A percentile compares a stretch with the other conserved stretches of the same genome.
Evolutionary conservation across 805 yeast genomes (phyloP).

Genomic region (Sugiyamaella lignohabitans): DNA sequence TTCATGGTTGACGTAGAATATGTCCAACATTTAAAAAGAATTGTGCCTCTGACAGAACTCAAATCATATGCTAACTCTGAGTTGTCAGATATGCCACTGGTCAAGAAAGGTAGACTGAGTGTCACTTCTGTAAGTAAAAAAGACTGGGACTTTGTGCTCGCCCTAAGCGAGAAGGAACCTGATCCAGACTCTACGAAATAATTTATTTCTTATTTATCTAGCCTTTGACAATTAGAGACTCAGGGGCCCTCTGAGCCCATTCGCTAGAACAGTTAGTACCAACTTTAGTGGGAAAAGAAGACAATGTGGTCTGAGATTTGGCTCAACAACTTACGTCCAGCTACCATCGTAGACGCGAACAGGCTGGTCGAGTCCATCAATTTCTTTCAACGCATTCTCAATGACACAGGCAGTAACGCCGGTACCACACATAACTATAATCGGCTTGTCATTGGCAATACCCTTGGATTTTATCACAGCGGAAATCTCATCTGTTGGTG

Average conservation of each 20-base stretch:
- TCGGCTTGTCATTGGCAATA: constrained; percentile 44
- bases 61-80: constrained; percentile 26
- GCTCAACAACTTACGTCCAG: constrained; percentile 38
- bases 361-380: constrained; percentile 34
- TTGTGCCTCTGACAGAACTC: constrained; percentile 38
- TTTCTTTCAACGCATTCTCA: constrained; percentile 60
- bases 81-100: constrained; percentile 38
- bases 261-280: constrained; percentile 43
- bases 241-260: constrained; percentile 72
- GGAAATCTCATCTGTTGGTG: constrained; percentile 41
- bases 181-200: background rate
- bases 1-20: constrained; percentile 50
- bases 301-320: too few species aligned
- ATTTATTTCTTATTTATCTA: background rate
- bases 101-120: constrained; percentile 46
- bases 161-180: background rate
- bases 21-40: constrained; percentile 38
- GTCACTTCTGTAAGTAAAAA: constrained; percentile 43
- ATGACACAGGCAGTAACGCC: constrained; percentile 93
- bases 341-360: constrained; percentile 58
- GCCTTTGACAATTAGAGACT: constrained; percentile 43
- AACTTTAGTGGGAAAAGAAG: too few species aligned
- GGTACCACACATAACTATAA: constrained; percentile 88
- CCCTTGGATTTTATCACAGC: constrained; percentile 42
- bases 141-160: constrained; percentile 36